Evolutionary conservation across 371 early-diverging fungal genomes (phyloP), one percentile per base, ranked within the genome.

Genomic region (Mortierella sp.): DNA sequence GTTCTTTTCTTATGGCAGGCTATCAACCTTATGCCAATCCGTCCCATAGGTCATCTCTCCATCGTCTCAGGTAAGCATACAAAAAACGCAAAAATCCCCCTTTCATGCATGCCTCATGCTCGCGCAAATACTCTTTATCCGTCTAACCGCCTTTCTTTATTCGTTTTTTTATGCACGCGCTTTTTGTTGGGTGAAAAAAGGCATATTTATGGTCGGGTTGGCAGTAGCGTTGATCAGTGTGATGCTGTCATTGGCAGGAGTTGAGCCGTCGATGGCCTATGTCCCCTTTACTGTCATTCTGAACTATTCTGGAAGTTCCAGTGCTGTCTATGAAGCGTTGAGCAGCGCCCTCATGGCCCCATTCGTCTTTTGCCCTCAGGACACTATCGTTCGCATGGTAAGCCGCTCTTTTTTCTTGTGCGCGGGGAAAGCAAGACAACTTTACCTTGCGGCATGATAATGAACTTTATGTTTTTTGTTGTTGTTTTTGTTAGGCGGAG

Each of bases 251-350:
- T 48, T 76, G 53, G 40, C 77, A 52, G 71, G 65, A 47, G 37
- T 77, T 26, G 63, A 70, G 1, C 45, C 74, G 2, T 80, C 77
- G 9, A 69, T 64, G 67, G 67, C 52, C 34, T 66, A 74, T 65
- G 66, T 81, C 61, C 77, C 82, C 11, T 81, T 81, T 76, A 77
- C 74, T 70, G 74, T 52, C 24, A 64, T 74, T 70, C 47, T 81
- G 61, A 77, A 81, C 55, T 81, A 81, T 63, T 81, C 81, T 48
- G 81, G 81, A 64, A 77, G 64, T n/a, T 29, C 74, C 19, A 74
- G 65, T 41, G 61, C 73, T 9, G 39, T 77, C 24, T 81, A 81
- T 16, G 77, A 77, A 4, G 55, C 52, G 31, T 31, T 81, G 22
- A 77, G 81, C 52, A 81, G 77, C 19, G 43, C 71, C 1, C 64